phyloP scores from a whole-genome alignment of 106 monocot species.

The Cymbidium sinense region DNA sequence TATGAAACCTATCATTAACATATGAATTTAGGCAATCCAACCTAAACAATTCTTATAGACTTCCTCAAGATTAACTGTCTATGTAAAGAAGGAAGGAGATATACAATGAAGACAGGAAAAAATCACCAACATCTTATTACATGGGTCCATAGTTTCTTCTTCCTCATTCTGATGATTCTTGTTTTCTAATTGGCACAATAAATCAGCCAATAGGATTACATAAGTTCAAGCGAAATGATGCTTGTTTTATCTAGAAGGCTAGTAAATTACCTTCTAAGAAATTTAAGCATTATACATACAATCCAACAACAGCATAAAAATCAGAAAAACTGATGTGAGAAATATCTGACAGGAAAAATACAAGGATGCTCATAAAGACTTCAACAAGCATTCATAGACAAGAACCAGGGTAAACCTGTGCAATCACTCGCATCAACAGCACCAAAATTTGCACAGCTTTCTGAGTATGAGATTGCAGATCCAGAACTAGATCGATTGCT shows the following conservation, averaged over 20 bases:
- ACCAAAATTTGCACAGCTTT: conserved; percentile 84
- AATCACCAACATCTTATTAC: not conserved
- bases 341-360: not conserved
- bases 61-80: not conserved
- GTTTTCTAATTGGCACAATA: not conserved
- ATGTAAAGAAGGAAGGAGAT: not conserved
- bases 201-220: not conserved
- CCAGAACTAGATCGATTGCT: conserved; percentile 85
- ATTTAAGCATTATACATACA: conserved; percentile 1
- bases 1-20: not conserved
- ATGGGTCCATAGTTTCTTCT: not conserved
- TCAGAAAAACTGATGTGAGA: not conserved
- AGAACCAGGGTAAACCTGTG: conserved; percentile 39
- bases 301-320: not conserved
- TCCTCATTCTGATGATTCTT: not conserved
- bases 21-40: not conserved
- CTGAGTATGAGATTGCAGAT: conserved; percentile 82
- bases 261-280: not conserved
- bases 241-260: not conserved
- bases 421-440: conserved; percentile 57
- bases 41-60: not conserved
- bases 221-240: not conserved
- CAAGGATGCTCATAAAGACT: not conserved
- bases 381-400: not conserved
- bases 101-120: not conserved